Conservation (phyloP, 2,329 filamentous ascomycete genomes). For the Hymenoscyphus fraxineus region DNA sequence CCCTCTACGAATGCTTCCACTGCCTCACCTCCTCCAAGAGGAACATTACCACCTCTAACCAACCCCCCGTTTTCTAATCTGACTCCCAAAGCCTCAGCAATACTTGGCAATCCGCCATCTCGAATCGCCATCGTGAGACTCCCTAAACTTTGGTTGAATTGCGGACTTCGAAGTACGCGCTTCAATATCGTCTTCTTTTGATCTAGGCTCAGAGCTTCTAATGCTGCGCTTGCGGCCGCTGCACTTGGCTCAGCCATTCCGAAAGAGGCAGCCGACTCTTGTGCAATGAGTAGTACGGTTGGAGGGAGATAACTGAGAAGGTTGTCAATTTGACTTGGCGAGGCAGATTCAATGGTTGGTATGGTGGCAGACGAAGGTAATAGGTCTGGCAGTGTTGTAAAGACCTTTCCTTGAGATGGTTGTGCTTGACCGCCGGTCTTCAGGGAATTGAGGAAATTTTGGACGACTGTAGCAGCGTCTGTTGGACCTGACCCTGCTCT, state of each 20-base stretch:
- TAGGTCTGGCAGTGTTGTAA: constrained; percentile 82
- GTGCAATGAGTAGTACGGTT: constrained; percentile 70
- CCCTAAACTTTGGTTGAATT: constrained; percentile 81
- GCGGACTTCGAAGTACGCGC: constrained; percentile 81
- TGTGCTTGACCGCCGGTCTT: constrained; percentile 46
- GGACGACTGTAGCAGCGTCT: constrained; percentile 75
- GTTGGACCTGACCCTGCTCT: constrained; percentile 55
- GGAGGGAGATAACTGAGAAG: constrained; percentile 78
- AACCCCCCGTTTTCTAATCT: constrained; percentile 82
- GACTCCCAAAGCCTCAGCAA: constrained; percentile 80
- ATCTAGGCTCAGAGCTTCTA: constrained; percentile 65
- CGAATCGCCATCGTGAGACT: constrained; percentile 83
- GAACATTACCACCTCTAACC: constrained; percentile 72
- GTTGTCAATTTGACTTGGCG: constrained; percentile 64
- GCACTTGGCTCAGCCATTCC: constrained; percentile 62
- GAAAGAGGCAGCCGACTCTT: constrained; percentile 58
- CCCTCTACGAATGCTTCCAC: constrained; percentile 90
- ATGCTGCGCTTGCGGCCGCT: constrained; percentile 67
- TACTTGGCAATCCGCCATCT: constrained; percentile 85
- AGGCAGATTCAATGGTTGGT: constrained; percentile 60
- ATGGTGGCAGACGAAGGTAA: constrained; percentile 75
- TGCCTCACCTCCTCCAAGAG: constrained; percentile 81
- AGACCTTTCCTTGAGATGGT: constrained; percentile 58
- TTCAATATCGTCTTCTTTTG: constrained; percentile 80
- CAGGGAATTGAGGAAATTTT: constrained; percentile 84